Evolutionary conservation across 2,329 filamentous ascomycete species (phyloP).

Genomic region (Chrysoporthe deuterocubensis): DNA sequence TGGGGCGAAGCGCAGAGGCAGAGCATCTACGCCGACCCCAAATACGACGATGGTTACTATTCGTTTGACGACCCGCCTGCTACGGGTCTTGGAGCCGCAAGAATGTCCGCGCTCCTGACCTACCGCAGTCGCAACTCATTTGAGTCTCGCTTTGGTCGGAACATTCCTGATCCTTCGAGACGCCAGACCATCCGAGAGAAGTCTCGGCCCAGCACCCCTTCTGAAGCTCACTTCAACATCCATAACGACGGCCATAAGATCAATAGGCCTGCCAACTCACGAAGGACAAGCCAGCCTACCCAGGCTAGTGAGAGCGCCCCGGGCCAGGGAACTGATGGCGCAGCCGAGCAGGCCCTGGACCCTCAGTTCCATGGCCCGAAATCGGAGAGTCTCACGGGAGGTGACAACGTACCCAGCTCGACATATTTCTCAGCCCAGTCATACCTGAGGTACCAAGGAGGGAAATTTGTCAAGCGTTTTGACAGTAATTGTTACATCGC

Average conservation of each 20-base stretch:
- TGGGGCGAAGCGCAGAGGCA: constrained; percentile 89
- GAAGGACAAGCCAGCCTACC: constrained; percentile 46
- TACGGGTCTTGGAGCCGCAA: constrained; percentile 87
- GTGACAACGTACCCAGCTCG: constrained; percentile 59
- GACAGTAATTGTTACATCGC: constrained; percentile 99
- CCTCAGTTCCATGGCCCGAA: constrained; percentile 74
- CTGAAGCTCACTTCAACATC: constrained; percentile 76
- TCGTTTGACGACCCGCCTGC: constrained; percentile 82
- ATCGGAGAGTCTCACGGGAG: constrained; percentile 53
- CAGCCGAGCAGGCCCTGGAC: constrained; percentile 48
- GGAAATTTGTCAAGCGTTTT: constrained; percentile 96
- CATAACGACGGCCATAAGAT: constrained; percentile 81
- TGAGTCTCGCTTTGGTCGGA: constrained; percentile 91
- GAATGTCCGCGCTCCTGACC: constrained; percentile 94
- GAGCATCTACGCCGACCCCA: constrained; percentile 96
- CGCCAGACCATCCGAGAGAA: constrained; percentile 80
- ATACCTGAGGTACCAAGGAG: constrained; percentile 93
- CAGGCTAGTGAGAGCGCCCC: constrained; percentile 20
- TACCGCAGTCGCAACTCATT: constrained; percentile 98
- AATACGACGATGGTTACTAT: constrained; percentile 98
- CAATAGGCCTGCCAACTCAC: constrained; percentile 56
- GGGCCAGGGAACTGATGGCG: constrained; percentile 4
- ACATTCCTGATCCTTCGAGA: constrained; percentile 83
- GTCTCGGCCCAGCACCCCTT: constrained; percentile 63
- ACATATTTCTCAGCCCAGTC: constrained; percentile 99